Evolutionary conservation across 202 grass and related monocot genomes (phyloP), one percentile per base, ranked within the genome.

Genomic region (Panicum hallii): DNA sequence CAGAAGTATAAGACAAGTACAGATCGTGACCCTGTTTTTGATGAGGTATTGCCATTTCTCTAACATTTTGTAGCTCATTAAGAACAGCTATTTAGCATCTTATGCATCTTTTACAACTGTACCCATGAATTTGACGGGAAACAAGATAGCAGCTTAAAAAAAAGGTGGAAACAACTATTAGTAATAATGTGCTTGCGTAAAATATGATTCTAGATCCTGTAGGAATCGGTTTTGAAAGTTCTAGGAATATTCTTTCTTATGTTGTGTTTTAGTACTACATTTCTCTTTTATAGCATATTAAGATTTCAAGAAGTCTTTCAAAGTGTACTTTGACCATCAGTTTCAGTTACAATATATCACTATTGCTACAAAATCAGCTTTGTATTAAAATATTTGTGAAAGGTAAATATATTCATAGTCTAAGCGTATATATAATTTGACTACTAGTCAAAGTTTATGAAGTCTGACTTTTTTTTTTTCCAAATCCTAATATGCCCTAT

Each of bases 1-100:
- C 91, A 99, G 82, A 96, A 94, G 85, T 99, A 91, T 44, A 96
- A 90, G 81, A 82, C 90, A 79, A 99, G 91, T 85, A 96, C 91
- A 74, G 88, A 96, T 66, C 91, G 90, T 63, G 97, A 99, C 66
- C 56, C 79, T 83, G 91, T 94, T 61, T 96, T 96, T 91, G 90
- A 94, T 43, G 97, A 96, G 97, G 97, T 99, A 94, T 48, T 42
- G 22, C 8, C 5, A 44, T 56, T 68, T 61, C 12, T 38, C 12
- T 14, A 50, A 46, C 56, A 71, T 80, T 49, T 83, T 74, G 8
- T 63, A 89, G 65, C 82, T 79, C 11, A 30, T 69, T 43, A 50
- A 56, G 48, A 62, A 57, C 22, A 56, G 7, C 6, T 50, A 49
- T 67, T 75, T 57, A 67, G 23, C 40, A 64, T 74, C 44, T 12